Evolutionary conservation across 805 yeast species (phyloP).

Genomic region (Torulaspora gathmanii): DNA sequence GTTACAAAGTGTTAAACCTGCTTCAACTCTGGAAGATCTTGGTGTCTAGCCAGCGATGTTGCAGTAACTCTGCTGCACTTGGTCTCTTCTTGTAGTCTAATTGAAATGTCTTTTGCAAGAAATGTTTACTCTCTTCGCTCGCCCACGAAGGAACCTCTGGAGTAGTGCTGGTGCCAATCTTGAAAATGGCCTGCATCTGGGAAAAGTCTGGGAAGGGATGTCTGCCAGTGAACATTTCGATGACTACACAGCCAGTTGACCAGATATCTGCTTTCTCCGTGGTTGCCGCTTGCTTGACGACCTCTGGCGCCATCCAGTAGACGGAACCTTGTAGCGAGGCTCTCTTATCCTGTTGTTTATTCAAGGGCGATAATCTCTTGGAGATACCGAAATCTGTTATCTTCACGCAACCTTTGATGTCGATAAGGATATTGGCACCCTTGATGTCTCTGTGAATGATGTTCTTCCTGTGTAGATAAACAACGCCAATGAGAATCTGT

Average conservation of each 20-base stretch:
- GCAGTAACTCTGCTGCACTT: constrained; percentile 61
- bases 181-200: constrained; percentile 96
- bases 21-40: constrained; percentile 12
- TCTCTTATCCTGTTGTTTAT: constrained; percentile 45
- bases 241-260: constrained; percentile 91
- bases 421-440: constrained; percentile 82
- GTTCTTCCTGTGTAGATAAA: constrained; percentile 66
- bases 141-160: constrained; percentile 78
- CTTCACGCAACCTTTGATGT: constrained; percentile 74
- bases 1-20: background rate
- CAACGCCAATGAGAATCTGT: constrained; percentile 71
- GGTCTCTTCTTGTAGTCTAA: constrained; percentile 72
- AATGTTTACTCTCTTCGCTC: constrained; percentile 61
- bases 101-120: constrained; percentile 64
- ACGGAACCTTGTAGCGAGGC: constrained; percentile 92
- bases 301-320: constrained; percentile 99
- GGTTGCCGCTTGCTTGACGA: constrained; percentile 86
- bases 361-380: constrained; percentile 56
- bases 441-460: constrained; percentile 85
- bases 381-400: constrained; percentile 87
- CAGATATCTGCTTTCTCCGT: constrained; percentile 94
- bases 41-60: constrained; percentile 42
- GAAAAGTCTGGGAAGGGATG: constrained; percentile 95
- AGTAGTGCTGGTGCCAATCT: constrained; percentile 77
- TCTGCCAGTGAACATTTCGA: constrained; percentile 93